phyloP scores from a whole-genome alignment of 345 rosid genomes.

The Luvunga scandens region DNA sequence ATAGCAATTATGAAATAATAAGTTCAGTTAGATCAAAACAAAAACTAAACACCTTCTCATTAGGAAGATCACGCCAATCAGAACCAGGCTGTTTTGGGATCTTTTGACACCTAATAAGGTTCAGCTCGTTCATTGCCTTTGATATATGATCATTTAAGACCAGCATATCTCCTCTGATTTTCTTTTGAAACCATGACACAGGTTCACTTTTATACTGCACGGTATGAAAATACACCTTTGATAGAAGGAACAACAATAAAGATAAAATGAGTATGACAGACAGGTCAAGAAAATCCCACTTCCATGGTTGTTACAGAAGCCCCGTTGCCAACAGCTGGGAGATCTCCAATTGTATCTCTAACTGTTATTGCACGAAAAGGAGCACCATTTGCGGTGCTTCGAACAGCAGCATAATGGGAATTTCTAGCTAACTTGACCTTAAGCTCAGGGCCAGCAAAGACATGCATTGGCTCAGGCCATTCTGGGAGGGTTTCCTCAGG shows the following conservation, averaged over 20 bases:
- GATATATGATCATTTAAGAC: conserved; percentile 74
- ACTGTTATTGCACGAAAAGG: conserved; percentile 92
- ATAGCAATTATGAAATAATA: background rate
- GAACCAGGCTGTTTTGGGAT: conserved; percentile 89
- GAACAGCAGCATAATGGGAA: conserved; percentile 62
- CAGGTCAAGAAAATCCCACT: conserved; percentile 29
- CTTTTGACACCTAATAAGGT: conserved; percentile 62
- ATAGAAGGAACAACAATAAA: background rate
- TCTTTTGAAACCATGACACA: conserved; percentile 82
- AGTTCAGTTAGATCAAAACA: background rate
- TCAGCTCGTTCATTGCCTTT: conserved; percentile 76
- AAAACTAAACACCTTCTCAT: conserved; percentile 53
- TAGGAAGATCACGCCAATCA: conserved; percentile 88
- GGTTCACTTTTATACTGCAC: conserved; percentile 59
- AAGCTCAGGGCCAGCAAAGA: conserved; percentile 61
- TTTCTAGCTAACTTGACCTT: conserved; percentile 51
- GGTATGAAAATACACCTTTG: background rate
- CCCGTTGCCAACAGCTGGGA: conserved; percentile 70
- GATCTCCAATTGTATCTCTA: conserved; percentile 88
- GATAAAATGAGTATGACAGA: background rate
- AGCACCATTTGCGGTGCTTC: conserved; percentile 74
- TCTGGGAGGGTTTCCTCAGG: conserved; percentile 85
- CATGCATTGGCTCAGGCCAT: conserved; percentile 99
- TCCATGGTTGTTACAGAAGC: conserved; percentile 48
- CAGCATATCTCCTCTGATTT: conserved; percentile 48